Evolutionary conservation across 192 early-diverging fungal species (phyloP), one percentile per base, ranked within the genome.

Genomic region (Podila horticola): DNA sequence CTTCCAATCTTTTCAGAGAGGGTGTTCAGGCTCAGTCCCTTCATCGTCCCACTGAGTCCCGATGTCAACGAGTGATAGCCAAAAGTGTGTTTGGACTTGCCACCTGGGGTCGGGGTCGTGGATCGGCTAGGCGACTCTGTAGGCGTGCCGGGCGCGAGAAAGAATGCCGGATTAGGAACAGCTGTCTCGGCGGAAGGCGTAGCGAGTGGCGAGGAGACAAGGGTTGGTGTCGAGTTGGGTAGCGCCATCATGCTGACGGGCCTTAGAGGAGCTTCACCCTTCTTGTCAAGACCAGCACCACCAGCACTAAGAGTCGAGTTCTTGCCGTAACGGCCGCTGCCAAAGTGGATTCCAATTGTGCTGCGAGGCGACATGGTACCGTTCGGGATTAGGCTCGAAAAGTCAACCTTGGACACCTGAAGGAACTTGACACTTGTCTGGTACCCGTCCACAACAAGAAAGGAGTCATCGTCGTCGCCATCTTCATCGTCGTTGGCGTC

Each of bases 1-100:
- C 62, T 73, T 5, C 77, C 77, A 73, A 81, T 68, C 77, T 81
- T 81, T 24, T 81, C 77, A 5, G 77, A 81, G 3, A 81, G 67
- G 13, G 71, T 22, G 26, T 81, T 81, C 10, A 81, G 57, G 60
- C 77, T 81, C 13, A 81, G 63, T 12, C 77, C 77, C 63, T 81
- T 81, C 77, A 81, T 81, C 0, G 77, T 81, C 17, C 77, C 77
- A 33, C 71, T 73, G 41, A 81, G 66, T 51, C 77, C 77, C 13
- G 71, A 69, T 11, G 77, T 61, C 22, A 81, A 62, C 4, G 76
- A 57, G n/a, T 64, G 65, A 55, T 81, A 81, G 10, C 71, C 71
- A 58, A 81, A 73, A 9, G 77, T 51, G 8, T 72, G 30, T 22
- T 66, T 81, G 31, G 71, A 73, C 36, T 69, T 81, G 29, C 36